A percentile compares a stretch with the other conserved stretches of the same genome.
Conservation (phyloP, 495 filamentous ascomycete genomes). For the Chaetomium tenue region DNA sequence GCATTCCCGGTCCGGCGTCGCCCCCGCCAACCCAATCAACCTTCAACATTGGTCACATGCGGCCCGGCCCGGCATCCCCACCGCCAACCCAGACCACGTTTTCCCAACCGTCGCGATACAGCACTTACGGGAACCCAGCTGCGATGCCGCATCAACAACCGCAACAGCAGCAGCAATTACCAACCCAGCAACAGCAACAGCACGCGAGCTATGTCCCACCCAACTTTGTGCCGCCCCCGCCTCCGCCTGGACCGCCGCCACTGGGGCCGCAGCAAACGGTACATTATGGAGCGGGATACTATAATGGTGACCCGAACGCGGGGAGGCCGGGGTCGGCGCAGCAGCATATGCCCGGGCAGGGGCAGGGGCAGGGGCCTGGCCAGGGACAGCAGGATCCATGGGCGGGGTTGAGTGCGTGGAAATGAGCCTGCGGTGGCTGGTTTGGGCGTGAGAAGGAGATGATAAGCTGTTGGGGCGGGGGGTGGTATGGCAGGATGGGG, state of each 20-base stretch:
- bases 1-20: slow-evolving; percentile 50
- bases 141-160: slow-evolving; percentile 27
- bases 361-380: slow-evolving; percentile 45
- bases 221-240: slow-evolving; percentile 88
- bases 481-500: not conserved
- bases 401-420: slow-evolving; percentile 86
- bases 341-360: slow-evolving; percentile 30
- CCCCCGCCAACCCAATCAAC: slow-evolving; percentile 48
- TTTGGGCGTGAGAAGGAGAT: not conserved
- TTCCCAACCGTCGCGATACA: slow-evolving; percentile 34
- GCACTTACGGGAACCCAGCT: slow-evolving; percentile 50
- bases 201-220: slow-evolving; percentile 58
- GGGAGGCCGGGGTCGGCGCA: slow-evolving; percentile 25
- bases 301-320: slow-evolving; percentile 26
- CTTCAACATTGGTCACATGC: slow-evolving; percentile 45
- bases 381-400: slow-evolving; percentile 66
- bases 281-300: slow-evolving; percentile 46
- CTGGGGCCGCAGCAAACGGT: slow-evolving; percentile 66
- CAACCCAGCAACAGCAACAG: slow-evolving; percentile 28
- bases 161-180: slow-evolving; percentile 29
- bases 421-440: slow-evolving; percentile 46
- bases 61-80: slow-evolving; percentile 52
- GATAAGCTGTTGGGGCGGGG: not conserved
- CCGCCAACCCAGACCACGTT: slow-evolving; percentile 54
- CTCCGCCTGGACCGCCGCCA: slow-evolving; percentile 78